A percentile compares a stretch with the other conserved stretches of the same genome.
Evolutionary conservation across 2,329 filamentous ascomycete species (phyloP).

Genomic region (Trichoderma simmonsii): DNA sequence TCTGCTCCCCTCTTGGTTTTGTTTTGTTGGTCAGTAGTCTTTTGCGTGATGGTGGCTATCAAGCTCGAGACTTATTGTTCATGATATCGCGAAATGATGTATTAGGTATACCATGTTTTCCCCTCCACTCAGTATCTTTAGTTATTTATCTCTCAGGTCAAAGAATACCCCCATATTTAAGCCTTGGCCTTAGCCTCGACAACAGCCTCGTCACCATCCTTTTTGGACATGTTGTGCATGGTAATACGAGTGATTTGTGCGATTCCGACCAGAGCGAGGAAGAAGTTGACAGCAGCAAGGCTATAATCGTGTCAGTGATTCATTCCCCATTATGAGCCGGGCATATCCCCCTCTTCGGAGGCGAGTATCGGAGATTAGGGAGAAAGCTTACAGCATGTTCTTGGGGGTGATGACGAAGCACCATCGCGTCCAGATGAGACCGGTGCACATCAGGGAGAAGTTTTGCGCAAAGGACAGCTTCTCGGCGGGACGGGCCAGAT

Average conservation of each 20-base stretch:
- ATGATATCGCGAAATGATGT: conserved; percentile 4
- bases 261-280: conserved; percentile 83
- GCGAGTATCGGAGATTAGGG: background rate
- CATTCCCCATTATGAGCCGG: background rate
- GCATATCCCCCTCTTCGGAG: background rate
- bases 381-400: conserved; percentile 72
- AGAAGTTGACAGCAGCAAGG: conserved; percentile 96
- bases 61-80: background rate
- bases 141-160: background rate
- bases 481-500: conserved; percentile 87
- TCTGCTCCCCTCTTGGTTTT: background rate
- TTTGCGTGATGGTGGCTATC: background rate
- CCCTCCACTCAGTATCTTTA: background rate
- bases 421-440: conserved; percentile 97
- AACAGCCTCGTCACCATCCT: conserved; percentile 43
- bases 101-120: background rate
- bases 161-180: conserved; percentile 13
- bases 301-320: conserved; percentile 39
- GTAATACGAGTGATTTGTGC: conserved; percentile 78
- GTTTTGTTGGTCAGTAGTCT: background rate
- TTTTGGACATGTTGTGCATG: conserved; percentile 59
- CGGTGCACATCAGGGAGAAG: conserved; percentile 81
- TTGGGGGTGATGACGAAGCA: conserved; percentile 94
- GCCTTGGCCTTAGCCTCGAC: conserved; percentile 39
- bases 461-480: conserved; percentile 94